These are phyloP conservation scores for Candida gorgasii DNA, from an alignment of 805 yeast genomes.

Conservation along the genomic window DNA sequence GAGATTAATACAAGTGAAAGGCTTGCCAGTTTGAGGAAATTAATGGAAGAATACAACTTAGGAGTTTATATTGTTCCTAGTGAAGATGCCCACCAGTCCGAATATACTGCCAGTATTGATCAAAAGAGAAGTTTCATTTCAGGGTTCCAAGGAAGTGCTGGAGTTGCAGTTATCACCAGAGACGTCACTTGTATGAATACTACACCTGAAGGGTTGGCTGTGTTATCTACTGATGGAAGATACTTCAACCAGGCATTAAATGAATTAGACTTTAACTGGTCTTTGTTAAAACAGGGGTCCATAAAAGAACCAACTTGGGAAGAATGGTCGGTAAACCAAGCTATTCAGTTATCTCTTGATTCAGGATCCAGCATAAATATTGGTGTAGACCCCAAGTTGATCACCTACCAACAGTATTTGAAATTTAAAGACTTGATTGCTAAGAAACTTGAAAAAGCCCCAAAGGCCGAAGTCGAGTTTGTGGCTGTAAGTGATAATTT, in stretches of 20 bases:
- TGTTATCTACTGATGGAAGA: conserved; percentile 60
- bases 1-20: conserved; percentile 66
- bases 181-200: conserved; percentile 52
- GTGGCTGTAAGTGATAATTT: conserved; percentile 59
- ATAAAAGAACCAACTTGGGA: conserved; percentile 56
- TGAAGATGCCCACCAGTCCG: conserved; percentile 67
- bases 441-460: conserved; percentile 24
- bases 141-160: conserved; percentile 64
- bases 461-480: conserved; percentile 40
- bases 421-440: conserved; percentile 32
- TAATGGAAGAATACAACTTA: conserved; percentile 48
- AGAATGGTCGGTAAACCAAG: conserved; percentile 56
- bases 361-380: conserved; percentile 38
- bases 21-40: conserved; percentile 58
- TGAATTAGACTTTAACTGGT: conserved; percentile 64
- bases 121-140: conserved; percentile 57
- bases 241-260: conserved; percentile 59
- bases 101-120: conserved; percentile 54
- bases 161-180: conserved; percentile 58
- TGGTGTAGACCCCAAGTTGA: conserved; percentile 53
- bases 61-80: conserved; percentile 61
- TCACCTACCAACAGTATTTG: conserved; percentile 37
- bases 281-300: conserved; percentile 52
- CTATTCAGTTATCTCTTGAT: conserved; percentile 49
- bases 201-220: conserved; percentile 55